Evolutionary conservation across 129 eudicot species (phyloP), one percentile per base, ranked within the genome.

Genomic region (Silybum marianum): DNA sequence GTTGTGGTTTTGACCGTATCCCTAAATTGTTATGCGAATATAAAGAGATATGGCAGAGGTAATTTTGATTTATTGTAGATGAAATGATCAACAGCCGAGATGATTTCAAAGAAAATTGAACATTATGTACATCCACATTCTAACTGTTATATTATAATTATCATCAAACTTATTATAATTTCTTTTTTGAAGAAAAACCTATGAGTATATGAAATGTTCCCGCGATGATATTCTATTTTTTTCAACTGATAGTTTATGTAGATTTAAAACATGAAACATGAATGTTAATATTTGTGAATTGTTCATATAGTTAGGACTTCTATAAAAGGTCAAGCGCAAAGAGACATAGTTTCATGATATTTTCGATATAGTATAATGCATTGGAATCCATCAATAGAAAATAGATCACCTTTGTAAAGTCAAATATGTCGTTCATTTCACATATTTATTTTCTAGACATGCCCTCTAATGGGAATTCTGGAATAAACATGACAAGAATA

Each of bases 341-440:
- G n/a, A n/a, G n/a, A 58, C 22, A 58, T 2, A n/a, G 66, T 6
- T 58, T 63, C 48, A 24, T 26, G 7, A 26, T 22, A 78, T 67
- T 68, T 44, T 19, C 3, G 7, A 14, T 28, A 9, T 28, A 46
- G 23, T 25, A 70, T 71, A 70, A 39, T 32, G 54, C 77, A 71
- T 71, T 69, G 34, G 76, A 71, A 79, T 79, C 60, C 76, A 6
- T 32, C 23, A 28, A 23, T 26, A 13, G 36, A 48, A 21, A 48
- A 34, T 6, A 22, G 6, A 60, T 8, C 16, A 22, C 19, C 7
- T 32, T 32, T 51, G n/a, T 34, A 71, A 70, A 79, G 71, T 79
- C 83, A 79, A 51, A 79, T 71, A 71, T 51, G 51, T 77, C 77
- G 60, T 22, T 48, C 22, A 34, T 63, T 60, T 76, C 22, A 5